Evolutionary conservation across 2,329 filamentous ascomycete genomes (phyloP).

Genomic region (Stagonosporopsis vannaccii): DNA sequence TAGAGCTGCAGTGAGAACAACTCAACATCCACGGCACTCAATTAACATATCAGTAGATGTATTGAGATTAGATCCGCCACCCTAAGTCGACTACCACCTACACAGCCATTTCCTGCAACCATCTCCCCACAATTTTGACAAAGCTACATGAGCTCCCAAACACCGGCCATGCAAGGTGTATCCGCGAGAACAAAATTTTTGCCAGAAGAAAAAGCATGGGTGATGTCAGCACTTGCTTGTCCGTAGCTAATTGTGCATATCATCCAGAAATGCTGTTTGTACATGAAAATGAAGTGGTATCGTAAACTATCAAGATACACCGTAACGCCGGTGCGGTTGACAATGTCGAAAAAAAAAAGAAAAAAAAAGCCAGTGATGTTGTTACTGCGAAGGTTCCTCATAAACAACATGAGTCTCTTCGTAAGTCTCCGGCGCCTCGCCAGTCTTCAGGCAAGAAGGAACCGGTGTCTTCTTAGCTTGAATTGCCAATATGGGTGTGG

Average conservation of each 20-base stretch:
- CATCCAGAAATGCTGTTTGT: conserved; percentile 2
- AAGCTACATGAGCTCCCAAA: background rate
- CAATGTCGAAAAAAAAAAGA: background rate
- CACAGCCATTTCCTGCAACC: background rate
- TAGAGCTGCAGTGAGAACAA: too few relatives aligned
- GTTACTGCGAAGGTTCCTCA: conserved; percentile 5
- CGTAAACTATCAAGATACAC: background rate
- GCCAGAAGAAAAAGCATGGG: background rate
- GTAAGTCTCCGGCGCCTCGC: conserved; percentile 1
- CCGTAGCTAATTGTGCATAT: background rate
- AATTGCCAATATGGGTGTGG: background rate
- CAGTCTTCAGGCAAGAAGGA: conserved; percentile 6
- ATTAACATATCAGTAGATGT: background rate
- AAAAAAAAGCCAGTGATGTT: background rate
- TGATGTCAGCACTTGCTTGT: conserved; percentile 1
- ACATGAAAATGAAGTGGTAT: conserved; percentile 18
- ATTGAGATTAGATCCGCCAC: background rate
- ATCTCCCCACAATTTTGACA: background rate
- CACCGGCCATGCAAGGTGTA: conserved; percentile 5
- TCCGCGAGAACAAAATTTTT: background rate
- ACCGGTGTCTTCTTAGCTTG: background rate
- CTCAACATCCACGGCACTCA: background rate
- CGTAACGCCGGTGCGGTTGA: conserved; percentile 4
- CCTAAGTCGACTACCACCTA: background rate
- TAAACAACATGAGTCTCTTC: background rate